Conservation (phyloP, 2,329 filamentous ascomycete species). For the Hypoxylon sp. region DNA sequence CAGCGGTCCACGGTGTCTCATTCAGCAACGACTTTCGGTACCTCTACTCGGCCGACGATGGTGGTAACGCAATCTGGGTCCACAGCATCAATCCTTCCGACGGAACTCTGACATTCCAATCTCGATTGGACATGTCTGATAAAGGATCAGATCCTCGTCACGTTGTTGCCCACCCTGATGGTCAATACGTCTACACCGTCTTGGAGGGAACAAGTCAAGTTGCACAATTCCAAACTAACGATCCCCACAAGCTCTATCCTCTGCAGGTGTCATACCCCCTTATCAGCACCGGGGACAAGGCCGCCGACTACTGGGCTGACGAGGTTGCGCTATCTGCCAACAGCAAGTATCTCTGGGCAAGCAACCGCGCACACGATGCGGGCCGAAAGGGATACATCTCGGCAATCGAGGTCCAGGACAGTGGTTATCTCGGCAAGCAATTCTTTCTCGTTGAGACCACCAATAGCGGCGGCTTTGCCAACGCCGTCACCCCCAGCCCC, state of each 20-base stretch:
- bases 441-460: constrained; percentile 53
- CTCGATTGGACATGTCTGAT: constrained; percentile 32
- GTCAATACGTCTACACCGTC: constrained; percentile 50
- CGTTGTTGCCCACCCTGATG: constrained; percentile 47
- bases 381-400: constrained; percentile 54
- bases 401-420: constrained; percentile 50
- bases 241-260: constrained; percentile 25
- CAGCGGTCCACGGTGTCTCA: constrained; percentile 65
- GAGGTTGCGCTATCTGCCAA: constrained; percentile 53
- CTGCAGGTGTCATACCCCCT: constrained; percentile 44
- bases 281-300: constrained; percentile 43
- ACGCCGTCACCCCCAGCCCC: constrained; percentile 53
- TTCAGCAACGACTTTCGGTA: constrained; percentile 61
- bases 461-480: constrained; percentile 56
- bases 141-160: constrained; percentile 51
- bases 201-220: constrained; percentile 50
- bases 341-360: constrained; percentile 54
- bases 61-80: constrained; percentile 60
- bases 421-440: constrained; percentile 52
- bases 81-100: constrained; percentile 48
- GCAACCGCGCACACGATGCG: constrained; percentile 45
- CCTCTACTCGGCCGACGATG: constrained; percentile 65
- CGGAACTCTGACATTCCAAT: constrained; percentile 38
- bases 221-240: constrained; percentile 43
- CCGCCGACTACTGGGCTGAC: constrained; percentile 53